phyloP scores from a whole-genome alignment of 441 rosid genomes.

The Erysimum cheiri region DNA sequence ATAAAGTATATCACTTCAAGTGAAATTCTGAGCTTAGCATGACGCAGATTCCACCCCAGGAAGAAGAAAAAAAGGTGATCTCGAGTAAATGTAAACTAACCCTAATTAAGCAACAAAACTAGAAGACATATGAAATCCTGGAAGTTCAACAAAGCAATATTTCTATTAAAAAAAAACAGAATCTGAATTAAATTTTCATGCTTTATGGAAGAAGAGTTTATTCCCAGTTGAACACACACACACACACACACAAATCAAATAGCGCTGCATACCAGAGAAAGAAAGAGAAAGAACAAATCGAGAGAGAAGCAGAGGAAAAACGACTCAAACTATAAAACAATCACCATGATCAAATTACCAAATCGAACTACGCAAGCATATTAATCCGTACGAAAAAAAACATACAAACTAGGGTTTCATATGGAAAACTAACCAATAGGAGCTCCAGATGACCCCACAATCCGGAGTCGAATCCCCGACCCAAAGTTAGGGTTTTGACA shows the following conservation, averaged over 20 bases:
- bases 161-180: conserved; percentile 8
- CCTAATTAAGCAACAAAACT: conserved; percentile 11
- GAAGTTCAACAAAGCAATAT: background rate
- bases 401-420: conserved; percentile 55
- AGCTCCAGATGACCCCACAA: conserved; percentile 40
- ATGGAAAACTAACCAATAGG: conserved; percentile 40
- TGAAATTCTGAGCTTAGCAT: conserved; percentile 2
- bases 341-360: conserved; percentile 25
- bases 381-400: conserved; percentile 11
- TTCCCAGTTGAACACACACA: conserved; percentile 15
- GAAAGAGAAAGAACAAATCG: conserved; percentile 34
- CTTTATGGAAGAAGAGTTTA: conserved; percentile 2
- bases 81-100: conserved; percentile 19
- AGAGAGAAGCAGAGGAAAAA: conserved; percentile 32
- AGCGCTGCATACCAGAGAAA: conserved; percentile 26
- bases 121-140: conserved; percentile 18
- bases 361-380: conserved; percentile 30
- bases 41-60: conserved; percentile 1
- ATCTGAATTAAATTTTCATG: conserved; percentile 7
- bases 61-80: background rate
- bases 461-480: conserved; percentile 27
- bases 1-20: conserved; percentile 9
- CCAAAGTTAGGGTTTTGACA: conserved; percentile 64
- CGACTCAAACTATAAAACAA: conserved; percentile 39
- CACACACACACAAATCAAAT: conserved; percentile 26